Conservation (phyloP, 2,329 filamentous ascomycete species). For the Trichoderma semiorbis region DNA sequence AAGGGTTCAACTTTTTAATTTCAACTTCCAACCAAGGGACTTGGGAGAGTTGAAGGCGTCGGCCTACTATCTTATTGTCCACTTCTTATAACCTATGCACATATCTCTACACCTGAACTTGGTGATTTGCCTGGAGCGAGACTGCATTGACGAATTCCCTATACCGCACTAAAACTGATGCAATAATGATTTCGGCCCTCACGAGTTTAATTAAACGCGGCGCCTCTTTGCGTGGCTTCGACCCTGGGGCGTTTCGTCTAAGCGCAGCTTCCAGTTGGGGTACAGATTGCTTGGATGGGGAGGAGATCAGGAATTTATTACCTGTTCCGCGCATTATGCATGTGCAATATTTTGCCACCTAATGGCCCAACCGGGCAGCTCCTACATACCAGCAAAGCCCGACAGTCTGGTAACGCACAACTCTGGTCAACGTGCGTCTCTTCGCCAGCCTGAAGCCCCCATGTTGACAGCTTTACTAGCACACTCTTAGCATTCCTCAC, state of each 20-base stretch:
- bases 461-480: background rate
- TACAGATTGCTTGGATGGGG: background rate
- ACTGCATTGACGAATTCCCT: background rate
- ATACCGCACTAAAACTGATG: background rate
- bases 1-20: background rate
- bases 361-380: background rate
- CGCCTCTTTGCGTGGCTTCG: background rate
- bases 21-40: no score
- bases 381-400: background rate
- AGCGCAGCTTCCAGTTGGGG: background rate
- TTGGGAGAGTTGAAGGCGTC: no score
- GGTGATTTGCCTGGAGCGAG: background rate
- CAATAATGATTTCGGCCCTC: no score
- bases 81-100: background rate
- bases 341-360: background rate
- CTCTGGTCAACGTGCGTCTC: background rate
- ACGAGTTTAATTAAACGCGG: background rate
- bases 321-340: background rate
- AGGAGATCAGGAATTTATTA: background rate
- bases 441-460: background rate
- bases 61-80: background rate
- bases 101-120: background rate
- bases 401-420: conserved; percentile 8
- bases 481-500: background rate
- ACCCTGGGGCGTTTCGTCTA: background rate